Evolutionary conservation across 352 stramenopile species (phyloP).

Genomic region (Globisporangium nunn): DNA sequence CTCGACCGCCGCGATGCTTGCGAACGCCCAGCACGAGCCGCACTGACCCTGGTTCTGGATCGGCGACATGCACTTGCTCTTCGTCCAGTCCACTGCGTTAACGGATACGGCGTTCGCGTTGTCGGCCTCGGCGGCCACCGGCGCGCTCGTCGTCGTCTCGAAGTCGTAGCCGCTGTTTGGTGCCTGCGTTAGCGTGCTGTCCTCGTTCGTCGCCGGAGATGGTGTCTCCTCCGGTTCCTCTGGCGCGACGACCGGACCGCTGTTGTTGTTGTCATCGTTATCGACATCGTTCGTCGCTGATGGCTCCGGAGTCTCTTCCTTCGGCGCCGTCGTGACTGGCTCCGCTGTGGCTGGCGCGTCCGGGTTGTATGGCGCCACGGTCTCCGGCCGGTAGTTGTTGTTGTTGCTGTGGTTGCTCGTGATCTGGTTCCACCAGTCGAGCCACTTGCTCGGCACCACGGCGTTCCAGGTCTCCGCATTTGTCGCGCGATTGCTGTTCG

Average conservation of each 20-base stretch:
- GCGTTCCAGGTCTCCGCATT: neutral
- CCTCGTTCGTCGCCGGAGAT: neutral
- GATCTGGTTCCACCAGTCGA: conserved; percentile 10
- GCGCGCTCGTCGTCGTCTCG: neutral
- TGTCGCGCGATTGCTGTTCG: neutral
- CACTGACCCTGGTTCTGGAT: conserved; percentile 95
- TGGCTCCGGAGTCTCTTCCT: conserved; percentile 9
- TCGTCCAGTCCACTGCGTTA: conserved; percentile 29
- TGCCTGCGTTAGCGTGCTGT: conserved; percentile 2
- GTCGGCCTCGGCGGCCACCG: conserved; percentile 1
- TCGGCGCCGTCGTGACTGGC: neutral
- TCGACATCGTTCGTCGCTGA: neutral
- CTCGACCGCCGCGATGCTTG: conserved; percentile 86
- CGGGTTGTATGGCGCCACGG: conserved; percentile 15
- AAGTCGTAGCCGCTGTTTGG: conserved; percentile 9
- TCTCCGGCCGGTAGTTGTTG: conserved; percentile 12
- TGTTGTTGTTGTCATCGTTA: conserved; percentile 1
- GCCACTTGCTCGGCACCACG: conserved; percentile 3
- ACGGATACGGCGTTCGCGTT: neutral
- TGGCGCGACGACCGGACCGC: conserved; percentile 1
- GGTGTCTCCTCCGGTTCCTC: conserved; percentile 3
- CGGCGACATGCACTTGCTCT: conserved; percentile 27
- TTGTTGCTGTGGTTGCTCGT: conserved; percentile 8
- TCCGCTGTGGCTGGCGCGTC: conserved; percentile 1
- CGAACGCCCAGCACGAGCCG: conserved; percentile 96